A percentile compares a stretch with the other conserved stretches of the same genome.
phyloP scores from a whole-genome alignment of 192 early-diverging fungal genomes.

The Coemansia sp. region DNA sequence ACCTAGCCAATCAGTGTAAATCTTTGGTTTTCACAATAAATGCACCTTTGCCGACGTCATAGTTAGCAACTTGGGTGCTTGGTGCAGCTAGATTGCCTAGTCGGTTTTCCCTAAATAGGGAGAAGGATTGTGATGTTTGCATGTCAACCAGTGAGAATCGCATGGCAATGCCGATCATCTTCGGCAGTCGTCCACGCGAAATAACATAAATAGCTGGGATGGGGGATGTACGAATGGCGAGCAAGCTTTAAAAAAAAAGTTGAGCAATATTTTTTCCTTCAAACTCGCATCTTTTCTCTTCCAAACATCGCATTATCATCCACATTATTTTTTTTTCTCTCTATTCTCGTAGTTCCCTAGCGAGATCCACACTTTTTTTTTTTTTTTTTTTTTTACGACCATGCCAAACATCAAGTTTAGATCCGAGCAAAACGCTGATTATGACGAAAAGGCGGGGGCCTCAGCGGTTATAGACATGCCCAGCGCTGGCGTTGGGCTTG shows the following conservation, averaged over 20 bases:
- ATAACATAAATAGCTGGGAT: neutral
- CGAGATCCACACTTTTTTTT: neutral
- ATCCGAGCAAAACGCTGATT: slow-evolving; percentile 1
- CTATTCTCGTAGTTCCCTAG: neutral
- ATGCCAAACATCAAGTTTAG: slow-evolving; percentile 43
- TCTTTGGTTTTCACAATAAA: neutral
- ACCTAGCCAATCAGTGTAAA: neutral
- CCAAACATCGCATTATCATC: neutral
- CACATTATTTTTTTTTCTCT: neutral
- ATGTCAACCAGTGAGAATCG: neutral
- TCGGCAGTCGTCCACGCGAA: neutral
- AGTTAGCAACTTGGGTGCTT: neutral
- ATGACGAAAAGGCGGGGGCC: slow-evolving; percentile 17
- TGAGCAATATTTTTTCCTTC: neutral
- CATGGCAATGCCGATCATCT: neutral
- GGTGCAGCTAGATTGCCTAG: neutral
- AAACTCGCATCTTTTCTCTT: neutral
- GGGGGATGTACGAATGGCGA: neutral
- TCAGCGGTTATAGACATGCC: slow-evolving; percentile 45
- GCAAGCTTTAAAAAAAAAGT: neutral
- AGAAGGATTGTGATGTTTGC: no score
- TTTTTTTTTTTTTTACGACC: neutral
- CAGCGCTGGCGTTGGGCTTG: slow-evolving; percentile 23
- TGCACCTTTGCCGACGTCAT: neutral
- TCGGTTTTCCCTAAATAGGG: no score